Evolutionary conservation across 1,284 basidiomycete species (phyloP).

Genomic region (Takashimella koratensis): DNA sequence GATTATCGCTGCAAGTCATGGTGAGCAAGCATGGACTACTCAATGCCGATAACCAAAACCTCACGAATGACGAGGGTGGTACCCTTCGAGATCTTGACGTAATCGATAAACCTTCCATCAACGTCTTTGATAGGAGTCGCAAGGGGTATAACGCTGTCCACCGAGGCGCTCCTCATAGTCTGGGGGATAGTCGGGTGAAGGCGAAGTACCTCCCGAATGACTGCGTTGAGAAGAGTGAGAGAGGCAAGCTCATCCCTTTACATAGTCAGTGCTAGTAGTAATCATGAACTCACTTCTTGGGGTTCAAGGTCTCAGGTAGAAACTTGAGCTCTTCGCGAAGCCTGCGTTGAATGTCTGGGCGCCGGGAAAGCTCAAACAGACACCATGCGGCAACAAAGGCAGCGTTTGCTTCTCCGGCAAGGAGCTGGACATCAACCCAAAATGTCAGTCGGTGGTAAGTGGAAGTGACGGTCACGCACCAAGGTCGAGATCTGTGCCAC

Average conservation of each 20-base stretch:
- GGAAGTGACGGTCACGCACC: constrained; percentile 44
- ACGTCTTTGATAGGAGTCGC: constrained; percentile 43
- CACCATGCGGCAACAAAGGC: constrained; percentile 69
- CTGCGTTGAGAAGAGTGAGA: constrained; percentile 59
- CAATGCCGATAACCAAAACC: constrained; percentile 11
- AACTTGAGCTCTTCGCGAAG: constrained; percentile 57
- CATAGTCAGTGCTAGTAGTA: constrained; percentile 14
- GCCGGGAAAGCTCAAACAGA: constrained; percentile 60
- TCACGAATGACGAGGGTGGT: constrained; percentile 43
- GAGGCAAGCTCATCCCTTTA: constrained; percentile 49
- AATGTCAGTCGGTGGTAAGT: not conserved
- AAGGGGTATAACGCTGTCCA: constrained; percentile 62
- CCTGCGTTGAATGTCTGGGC: constrained; percentile 56
- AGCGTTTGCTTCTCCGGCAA: constrained; percentile 70
- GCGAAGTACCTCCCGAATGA: constrained; percentile 65
- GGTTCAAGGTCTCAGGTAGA: constrained; percentile 46
- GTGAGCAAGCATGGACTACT: no score
- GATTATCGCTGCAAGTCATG: constrained; percentile 28
- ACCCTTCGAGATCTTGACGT: constrained; percentile 35
- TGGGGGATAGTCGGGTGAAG: constrained; percentile 63
- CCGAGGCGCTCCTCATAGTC: constrained; percentile 59
- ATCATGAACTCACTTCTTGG: constrained; percentile 22
- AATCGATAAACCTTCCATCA: constrained; percentile 47
- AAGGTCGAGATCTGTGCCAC: constrained; percentile 73
- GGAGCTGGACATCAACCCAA: constrained; percentile 41